Conservation (phyloP, 345 rosid genomes). For the Lumnitzera racemosa region DNA sequence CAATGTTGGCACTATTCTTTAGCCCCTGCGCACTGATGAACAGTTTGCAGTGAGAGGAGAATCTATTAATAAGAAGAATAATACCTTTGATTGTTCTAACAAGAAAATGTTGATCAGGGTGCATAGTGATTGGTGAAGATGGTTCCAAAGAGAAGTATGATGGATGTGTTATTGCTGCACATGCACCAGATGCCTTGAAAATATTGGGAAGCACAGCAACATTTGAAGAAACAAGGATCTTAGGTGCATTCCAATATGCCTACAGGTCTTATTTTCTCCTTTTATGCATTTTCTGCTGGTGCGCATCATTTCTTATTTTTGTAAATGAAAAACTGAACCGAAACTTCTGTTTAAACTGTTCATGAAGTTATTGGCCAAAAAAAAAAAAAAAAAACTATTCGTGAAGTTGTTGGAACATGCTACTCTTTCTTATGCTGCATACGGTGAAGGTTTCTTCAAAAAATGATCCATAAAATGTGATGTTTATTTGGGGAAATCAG, state of each 20-base stretch:
- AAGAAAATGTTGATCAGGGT: slow-evolving; percentile 23
- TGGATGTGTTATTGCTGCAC: slow-evolving; percentile 57
- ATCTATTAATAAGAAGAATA: no score
- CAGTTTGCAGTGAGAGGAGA: no score
- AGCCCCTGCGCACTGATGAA: no score
- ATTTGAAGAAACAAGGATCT: slow-evolving; percentile 61
- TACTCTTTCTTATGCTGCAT: no score
- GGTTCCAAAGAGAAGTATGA: slow-evolving; percentile 37
- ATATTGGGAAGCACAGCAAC: slow-evolving; percentile 61
- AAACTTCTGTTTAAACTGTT: neutral
- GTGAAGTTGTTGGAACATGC: no score
- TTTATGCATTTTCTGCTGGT: neutral
- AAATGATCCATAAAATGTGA: no score
- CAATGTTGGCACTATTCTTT: no score
- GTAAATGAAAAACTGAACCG: neutral
- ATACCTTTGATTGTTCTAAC: neutral
- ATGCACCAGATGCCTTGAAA: slow-evolving; percentile 73
- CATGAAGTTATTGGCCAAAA: no score
- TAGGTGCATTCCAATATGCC: slow-evolving; percentile 83
- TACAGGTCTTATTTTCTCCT: slow-evolving; percentile 41
- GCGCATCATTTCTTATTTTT: no score
- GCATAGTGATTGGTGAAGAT: slow-evolving; percentile 39
- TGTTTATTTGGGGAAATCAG: no score
- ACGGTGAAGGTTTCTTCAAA: no score
- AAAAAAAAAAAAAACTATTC: neutral